Base-by-base conservation (phyloP, 176 grass and related monocot genomes). In the Oryza rufipogon region DNA sequence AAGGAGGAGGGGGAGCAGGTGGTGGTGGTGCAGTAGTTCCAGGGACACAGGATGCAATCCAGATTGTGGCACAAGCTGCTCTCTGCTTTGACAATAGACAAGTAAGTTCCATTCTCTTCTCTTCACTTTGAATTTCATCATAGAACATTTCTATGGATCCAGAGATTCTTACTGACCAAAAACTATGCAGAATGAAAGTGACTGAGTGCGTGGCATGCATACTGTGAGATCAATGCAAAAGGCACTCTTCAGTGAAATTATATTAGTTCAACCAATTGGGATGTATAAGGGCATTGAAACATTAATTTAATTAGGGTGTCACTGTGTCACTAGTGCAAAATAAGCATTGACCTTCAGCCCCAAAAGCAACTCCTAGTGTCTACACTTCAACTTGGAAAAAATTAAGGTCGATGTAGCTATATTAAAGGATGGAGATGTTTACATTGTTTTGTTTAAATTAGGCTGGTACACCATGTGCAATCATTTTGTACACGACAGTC, bases 11-110 rank as follows among this genome's bases (percentile, higher is more conserved):
- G 3, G 82, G 42, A 8, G 74, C 77, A 11, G 84, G 70, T 39
- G 82, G 76, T 39, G 82, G 76, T 11, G 73, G 51, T 8, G 78
- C 65, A 3, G 34, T 75, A 46, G 83, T 83, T 16, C 75, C 81
- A 33, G 90, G 90, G 81, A 80, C 90, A 71, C 93, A 92, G 58
- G 93, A 99, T 81, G 68, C 93, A 6, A 16, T 99, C 51, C 90
- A 94, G 82, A 94, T 96, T 74, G 75, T 94, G 67, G 74, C 97
- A 30, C 87, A 68, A 25, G 97, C 97, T n/a, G 93, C 91, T 76
- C 93, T 96, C 70, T 99, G 97, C 73, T 92, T 99, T 22, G 84
- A 87, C 71, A 80, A 84, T 30, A 86, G 54, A 87, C 65, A 33
- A 60, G 89, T 87, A 84, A 64, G 85, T 87, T 75, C 45, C n/a